These are phyloP conservation scores for Penstemon eatonii DNA, from an alignment of 257 asterid genomes.

Conservation along the genomic window DNA sequence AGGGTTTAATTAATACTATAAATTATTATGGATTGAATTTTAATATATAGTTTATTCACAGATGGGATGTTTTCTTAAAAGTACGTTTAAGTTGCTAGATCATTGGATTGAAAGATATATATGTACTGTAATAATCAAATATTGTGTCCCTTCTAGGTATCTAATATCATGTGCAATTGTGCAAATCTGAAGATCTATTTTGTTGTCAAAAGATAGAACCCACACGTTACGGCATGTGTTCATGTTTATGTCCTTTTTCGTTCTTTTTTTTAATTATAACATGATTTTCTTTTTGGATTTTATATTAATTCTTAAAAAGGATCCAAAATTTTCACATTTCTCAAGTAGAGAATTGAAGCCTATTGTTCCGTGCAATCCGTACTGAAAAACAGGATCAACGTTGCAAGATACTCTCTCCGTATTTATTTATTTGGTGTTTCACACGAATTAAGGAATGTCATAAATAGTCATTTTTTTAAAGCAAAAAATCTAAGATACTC, in stretches of 20 bases:
- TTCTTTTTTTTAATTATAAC: not conserved
- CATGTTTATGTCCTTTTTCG: slow-evolving; percentile 31
- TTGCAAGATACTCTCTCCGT: not conserved
- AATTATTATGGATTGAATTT: not conserved
- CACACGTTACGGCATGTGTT: slow-evolving; percentile 46
- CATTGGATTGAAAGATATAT: slow-evolving; percentile 26
- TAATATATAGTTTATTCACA: not conserved
- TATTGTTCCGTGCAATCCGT: slow-evolving; percentile 46
- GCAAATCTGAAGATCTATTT: slow-evolving; percentile 37
- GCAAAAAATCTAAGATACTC: no score
- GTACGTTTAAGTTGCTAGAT: slow-evolving; percentile 21
- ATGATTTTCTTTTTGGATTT: not conserved
- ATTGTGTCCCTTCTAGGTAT: slow-evolving; percentile 32
- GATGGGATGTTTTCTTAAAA: slow-evolving; percentile 20
- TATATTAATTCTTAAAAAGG: slow-evolving; percentile 9
- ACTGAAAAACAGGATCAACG: slow-evolving; percentile 37
- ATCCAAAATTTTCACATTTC: slow-evolving; percentile 30
- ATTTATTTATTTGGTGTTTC: no score
- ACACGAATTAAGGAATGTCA: no score
- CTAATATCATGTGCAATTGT: slow-evolving; percentile 40
- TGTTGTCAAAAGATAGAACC: slow-evolving; percentile 31
- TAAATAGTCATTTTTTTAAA: no score
- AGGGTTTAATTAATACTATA: not conserved
- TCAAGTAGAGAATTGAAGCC: slow-evolving; percentile 26
- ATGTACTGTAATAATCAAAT: slow-evolving; percentile 31